Percentiles rank a stretch among this genome's conserved stretches.
Evolutionary conservation across 441 rosid species (phyloP).

Genomic region (Rhodomyrtus psidioides): DNA sequence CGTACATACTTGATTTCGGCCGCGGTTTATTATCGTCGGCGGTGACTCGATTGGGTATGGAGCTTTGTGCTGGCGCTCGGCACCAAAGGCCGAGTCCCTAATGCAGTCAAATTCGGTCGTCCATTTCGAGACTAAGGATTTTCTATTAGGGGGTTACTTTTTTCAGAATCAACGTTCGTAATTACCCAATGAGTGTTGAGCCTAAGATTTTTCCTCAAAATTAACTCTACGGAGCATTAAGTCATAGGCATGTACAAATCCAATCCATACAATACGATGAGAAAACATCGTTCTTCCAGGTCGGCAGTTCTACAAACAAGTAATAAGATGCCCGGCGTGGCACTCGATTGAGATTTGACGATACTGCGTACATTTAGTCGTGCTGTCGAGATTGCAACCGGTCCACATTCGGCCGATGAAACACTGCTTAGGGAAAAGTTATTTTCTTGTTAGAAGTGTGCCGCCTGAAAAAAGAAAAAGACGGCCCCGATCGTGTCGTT

Average conservation of each 20-base stretch:
- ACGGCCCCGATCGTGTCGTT: too few relatives aligned
- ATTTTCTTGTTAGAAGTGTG: background rate
- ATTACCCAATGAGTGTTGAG: background rate
- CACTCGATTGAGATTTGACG: background rate
- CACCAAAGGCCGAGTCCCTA: background rate
- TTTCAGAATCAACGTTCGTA: background rate
- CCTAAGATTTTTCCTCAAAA: background rate
- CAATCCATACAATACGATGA: background rate
- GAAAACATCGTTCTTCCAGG: background rate
- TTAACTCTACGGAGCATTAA: background rate
- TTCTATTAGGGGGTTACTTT: background rate
- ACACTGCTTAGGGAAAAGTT: background rate
- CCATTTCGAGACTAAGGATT: background rate
- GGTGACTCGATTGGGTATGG: background rate
- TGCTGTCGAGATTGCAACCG: background rate
- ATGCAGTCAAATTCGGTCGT: background rate
- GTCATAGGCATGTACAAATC: background rate
- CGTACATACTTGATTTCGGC: background rate
- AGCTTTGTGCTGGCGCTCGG: background rate
- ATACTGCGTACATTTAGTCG: accelerated
- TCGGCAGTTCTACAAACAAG: background rate
- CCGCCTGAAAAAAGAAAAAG: too few relatives aligned
- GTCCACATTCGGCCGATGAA: background rate
- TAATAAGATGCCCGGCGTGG: accelerated
- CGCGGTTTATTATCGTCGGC: background rate